These are phyloP conservation scores for Moesziomyces aphidis DNA, from an alignment of 1,284 basidiomycete species.

Conservation along the genomic window DNA sequence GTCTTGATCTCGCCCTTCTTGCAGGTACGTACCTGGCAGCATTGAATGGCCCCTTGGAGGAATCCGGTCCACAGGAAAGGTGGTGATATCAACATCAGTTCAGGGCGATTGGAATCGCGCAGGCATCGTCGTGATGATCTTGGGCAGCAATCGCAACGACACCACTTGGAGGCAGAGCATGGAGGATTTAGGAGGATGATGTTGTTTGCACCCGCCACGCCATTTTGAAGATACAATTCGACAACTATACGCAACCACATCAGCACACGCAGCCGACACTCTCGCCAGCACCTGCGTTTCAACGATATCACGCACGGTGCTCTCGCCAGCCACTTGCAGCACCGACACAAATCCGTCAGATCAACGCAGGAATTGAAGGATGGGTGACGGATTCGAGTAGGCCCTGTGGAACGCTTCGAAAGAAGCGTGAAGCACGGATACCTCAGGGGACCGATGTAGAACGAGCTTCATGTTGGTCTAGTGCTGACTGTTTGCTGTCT, in stretches of 20 bases:
- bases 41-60: constrained; percentile 11
- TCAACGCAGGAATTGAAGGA: background rate
- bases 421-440: constrained; percentile 35
- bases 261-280: constrained; percentile 1
- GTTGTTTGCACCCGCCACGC: constrained; percentile 16
- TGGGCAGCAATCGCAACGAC: background rate
- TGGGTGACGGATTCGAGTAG: background rate
- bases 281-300: background rate
- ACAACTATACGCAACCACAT: constrained; percentile 4
- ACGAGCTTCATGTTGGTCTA: constrained; percentile 56
- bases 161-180: background rate
- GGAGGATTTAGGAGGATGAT: constrained; percentile 26
- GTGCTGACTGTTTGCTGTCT: constrained; percentile 61
- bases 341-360: background rate
- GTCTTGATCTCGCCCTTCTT: background rate
- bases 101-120: constrained; percentile 14
- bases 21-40: constrained; percentile 35
- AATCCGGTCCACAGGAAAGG: background rate
- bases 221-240: constrained; percentile 10
- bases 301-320: background rate
- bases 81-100: constrained; percentile 22
- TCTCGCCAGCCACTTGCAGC: background rate
- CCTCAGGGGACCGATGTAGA: constrained; percentile 22
- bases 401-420: constrained; percentile 34
- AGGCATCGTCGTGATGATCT: constrained; percentile 19